phyloP scores from a whole-genome alignment of 169 alveolate species.

The Plasmodium coatneyi region DNA sequence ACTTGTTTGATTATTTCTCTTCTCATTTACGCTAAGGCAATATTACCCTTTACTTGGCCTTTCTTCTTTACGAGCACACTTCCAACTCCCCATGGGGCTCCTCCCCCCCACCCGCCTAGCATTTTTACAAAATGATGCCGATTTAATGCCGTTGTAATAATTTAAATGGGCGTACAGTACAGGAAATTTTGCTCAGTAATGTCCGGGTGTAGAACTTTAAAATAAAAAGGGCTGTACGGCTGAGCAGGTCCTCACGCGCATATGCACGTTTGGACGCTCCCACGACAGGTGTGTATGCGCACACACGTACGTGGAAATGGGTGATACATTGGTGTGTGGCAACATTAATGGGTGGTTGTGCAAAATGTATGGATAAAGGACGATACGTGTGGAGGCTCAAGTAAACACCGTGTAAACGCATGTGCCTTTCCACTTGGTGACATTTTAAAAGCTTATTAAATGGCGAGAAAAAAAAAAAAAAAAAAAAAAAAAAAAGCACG shows the following conservation, averaged over 20 bases:
- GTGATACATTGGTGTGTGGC: not conserved
- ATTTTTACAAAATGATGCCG: not conserved
- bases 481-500: slow-evolving; percentile 4
- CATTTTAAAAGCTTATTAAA: slow-evolving; percentile 68
- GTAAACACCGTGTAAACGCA: not conserved
- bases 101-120: not conserved
- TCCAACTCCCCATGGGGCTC: not conserved
- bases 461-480: not conserved
- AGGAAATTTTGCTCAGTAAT: not conserved
- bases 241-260: not conserved
- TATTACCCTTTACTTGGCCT: not conserved
- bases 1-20: not conserved
- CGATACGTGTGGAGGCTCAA: not conserved
- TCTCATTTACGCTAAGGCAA: not conserved
- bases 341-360: not conserved
- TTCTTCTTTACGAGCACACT: not conserved
- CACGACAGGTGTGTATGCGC: slow-evolving; percentile 1
- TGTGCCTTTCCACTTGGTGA: slow-evolving; percentile 12
- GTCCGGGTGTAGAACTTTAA: not conserved
- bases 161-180: not conserved
- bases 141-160: not conserved
- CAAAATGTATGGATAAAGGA: slow-evolving; percentile 1
- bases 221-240: not conserved
- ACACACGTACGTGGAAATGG: not conserved
- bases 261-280: not conserved